A percentile compares a stretch with the other conserved stretches of the same genome.
Evolutionary conservation across 2,329 filamentous ascomycete genomes (phyloP).

Genomic region (Sporothrix curviconia): DNA sequence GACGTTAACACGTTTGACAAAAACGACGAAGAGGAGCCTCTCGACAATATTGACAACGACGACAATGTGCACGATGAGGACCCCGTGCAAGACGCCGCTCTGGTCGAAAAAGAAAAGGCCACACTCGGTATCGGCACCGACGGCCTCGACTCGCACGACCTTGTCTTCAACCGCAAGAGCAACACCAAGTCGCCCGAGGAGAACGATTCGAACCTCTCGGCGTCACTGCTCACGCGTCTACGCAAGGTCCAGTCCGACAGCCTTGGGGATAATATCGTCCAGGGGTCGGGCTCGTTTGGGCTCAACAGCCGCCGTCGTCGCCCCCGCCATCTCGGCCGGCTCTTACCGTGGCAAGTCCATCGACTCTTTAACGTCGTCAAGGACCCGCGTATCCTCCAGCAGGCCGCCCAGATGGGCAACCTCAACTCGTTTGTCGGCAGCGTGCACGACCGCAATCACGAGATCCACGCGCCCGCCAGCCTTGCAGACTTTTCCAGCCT

Average conservation of each 20-base stretch:
- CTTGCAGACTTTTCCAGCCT: slow-evolving; percentile 22
- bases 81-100: not conserved
- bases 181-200: not conserved
- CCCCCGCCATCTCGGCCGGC: slow-evolving; percentile 27
- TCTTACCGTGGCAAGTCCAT: slow-evolving; percentile 36
- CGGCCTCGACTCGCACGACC: not conserved
- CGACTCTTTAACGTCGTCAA: slow-evolving; percentile 31
- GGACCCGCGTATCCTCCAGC: slow-evolving; percentile 31
- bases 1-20: slow-evolving; percentile 12
- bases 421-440: slow-evolving; percentile 37
- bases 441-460: slow-evolving; percentile 28
- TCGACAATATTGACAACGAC: not conserved
- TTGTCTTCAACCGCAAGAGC: slow-evolving; percentile 6
- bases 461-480: slow-evolving; percentile 17
- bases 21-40: not conserved
- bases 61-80: slow-evolving; percentile 17
- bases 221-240: not conserved
- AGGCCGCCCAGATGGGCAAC: slow-evolving; percentile 32
- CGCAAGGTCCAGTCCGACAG: not conserved
- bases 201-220: not conserved
- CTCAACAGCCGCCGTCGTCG: not conserved
- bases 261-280: too few species aligned
- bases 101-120: not conserved
- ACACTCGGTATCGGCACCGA: slow-evolving; percentile 9
- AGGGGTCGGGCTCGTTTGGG: not conserved